phyloP scores from a whole-genome alignment of 257 asterid species.

The Nicotiana paniculata region DNA sequence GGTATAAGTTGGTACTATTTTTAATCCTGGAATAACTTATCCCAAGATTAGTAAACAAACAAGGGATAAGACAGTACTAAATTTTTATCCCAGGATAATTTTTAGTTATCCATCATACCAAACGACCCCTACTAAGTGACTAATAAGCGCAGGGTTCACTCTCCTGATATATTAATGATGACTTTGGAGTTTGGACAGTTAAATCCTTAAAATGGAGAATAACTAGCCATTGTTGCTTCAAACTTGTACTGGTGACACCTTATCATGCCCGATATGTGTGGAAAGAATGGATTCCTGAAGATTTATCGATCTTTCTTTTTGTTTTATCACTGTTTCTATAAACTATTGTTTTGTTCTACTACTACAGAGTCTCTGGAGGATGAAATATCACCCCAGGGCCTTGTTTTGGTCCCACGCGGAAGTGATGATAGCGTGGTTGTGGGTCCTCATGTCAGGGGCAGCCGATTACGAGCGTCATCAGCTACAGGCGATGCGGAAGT shows the following conservation, averaged over 20 bases:
- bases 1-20: no score
- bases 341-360: conserved; percentile 8
- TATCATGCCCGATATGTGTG: no score
- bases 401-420: conserved; percentile 85
- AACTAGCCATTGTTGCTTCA: no score
- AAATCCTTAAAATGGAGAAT: no score
- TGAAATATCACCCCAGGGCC: conserved; percentile 88
- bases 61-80: no score
- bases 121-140: no score
- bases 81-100: no score
- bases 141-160: neutral
- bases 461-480: conserved; percentile 77
- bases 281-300: no score
- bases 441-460: conserved; percentile 91
- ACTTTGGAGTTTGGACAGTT: neutral
- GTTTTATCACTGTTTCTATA: neutral
- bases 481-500: conserved; percentile 92
- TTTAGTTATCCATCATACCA: no score
- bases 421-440: conserved; percentile 57
- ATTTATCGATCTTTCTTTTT: neutral
- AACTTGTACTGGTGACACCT: no score
- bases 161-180: neutral
- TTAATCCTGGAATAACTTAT: no score
- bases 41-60: no score
- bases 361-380: conserved; percentile 70